Percentiles rank a stretch among this genome's conserved stretches.
phyloP scores from a whole-genome alignment of 768 basidiomycete species.

The Rhodotorula paludigena region DNA sequence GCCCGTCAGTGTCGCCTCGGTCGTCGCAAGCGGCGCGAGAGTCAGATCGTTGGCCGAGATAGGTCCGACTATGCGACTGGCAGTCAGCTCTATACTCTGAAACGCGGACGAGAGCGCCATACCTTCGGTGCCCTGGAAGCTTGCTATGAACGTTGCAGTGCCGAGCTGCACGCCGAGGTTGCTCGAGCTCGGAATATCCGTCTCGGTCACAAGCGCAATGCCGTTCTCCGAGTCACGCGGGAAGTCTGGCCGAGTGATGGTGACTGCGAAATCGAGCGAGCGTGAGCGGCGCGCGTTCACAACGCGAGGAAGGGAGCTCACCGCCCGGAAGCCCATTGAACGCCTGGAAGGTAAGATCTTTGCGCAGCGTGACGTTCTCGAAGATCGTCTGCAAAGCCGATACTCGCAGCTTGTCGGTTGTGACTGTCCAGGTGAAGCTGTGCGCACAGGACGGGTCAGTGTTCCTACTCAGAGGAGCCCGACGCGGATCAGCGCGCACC shows the following conservation, averaged over 20 bases:
- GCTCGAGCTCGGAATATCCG: slow-evolving; percentile 41
- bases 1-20: slow-evolving; percentile 54
- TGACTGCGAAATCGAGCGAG: slow-evolving; percentile 37
- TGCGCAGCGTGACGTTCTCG: slow-evolving; percentile 60
- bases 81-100: slow-evolving; percentile 10
- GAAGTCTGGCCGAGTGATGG: slow-evolving; percentile 65
- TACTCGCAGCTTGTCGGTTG: slow-evolving; percentile 60
- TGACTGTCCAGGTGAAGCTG: slow-evolving; percentile 65
- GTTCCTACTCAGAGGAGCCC: background rate
- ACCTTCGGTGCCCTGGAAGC: slow-evolving; percentile 52
- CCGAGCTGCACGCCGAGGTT: slow-evolving; percentile 56
- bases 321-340: slow-evolving; percentile 68
- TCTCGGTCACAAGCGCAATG: slow-evolving; percentile 37
- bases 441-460: background rate
- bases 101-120: background rate
- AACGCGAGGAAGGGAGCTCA: too few relatives aligned
- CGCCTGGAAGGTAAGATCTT: slow-evolving; percentile 51
- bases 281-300: background rate
- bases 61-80: slow-evolving; percentile 56
- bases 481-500: background rate
- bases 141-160: slow-evolving; percentile 60
- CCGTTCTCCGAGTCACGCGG: slow-evolving; percentile 46
- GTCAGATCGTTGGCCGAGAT: slow-evolving; percentile 54
- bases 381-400: slow-evolving; percentile 66
- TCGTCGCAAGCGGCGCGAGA: slow-evolving; percentile 54